Percentiles rank a stretch among this genome's conserved stretches.
phyloP scores from a whole-genome alignment of 371 early-diverging fungal species.

The Mucor plumbeus region DNA sequence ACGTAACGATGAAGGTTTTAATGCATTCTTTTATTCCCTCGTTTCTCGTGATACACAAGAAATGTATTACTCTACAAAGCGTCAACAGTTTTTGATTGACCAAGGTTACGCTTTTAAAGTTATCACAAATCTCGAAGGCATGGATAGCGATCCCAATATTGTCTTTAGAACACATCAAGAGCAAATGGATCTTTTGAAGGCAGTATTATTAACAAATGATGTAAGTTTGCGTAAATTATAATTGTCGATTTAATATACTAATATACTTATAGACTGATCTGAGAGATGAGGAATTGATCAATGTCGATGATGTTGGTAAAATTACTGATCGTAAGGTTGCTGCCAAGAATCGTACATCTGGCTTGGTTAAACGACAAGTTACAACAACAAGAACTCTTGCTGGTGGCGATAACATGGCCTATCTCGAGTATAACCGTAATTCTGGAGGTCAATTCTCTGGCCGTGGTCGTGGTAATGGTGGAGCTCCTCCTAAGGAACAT shows the following conservation, averaged over 20 bases:
- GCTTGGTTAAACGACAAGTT: conserved; percentile 47
- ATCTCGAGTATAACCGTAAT: conserved; percentile 75
- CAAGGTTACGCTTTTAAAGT: conserved; percentile 99
- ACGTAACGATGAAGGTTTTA: conserved; percentile 95
- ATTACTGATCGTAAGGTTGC: conserved; percentile 53
- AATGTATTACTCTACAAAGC: conserved; percentile 98
- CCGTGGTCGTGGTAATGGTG: conserved; percentile 44
- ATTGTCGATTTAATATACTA: conserved; percentile 17
- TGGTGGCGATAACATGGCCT: conserved; percentile 96
- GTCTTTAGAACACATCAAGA: conserved; percentile 79
- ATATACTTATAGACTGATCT: conserved; percentile 54
- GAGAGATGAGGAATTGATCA: conserved; percentile 60
- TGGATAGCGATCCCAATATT: conserved; percentile 72
- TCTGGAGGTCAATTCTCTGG: conserved; percentile 48
- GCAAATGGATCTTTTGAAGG: conserved; percentile 90
- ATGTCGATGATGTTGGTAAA: conserved; percentile 48
- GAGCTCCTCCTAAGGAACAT: conserved; percentile 55
- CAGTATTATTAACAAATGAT: conserved; percentile 86
- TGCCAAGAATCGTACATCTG: conserved; percentile 39
- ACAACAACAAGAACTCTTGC: conserved; percentile 83
- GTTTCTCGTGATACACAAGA: conserved; percentile 99
- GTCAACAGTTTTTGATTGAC: conserved; percentile 99
- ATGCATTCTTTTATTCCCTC: conserved; percentile 98
- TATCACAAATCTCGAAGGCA: conserved; percentile 83
- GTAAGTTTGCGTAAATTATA: conserved; percentile 32